Evolutionary conservation across 1,284 basidiomycete genomes (phyloP), one percentile per base, ranked within the genome.

Genomic region (Ceratobasidium sp.): DNA sequence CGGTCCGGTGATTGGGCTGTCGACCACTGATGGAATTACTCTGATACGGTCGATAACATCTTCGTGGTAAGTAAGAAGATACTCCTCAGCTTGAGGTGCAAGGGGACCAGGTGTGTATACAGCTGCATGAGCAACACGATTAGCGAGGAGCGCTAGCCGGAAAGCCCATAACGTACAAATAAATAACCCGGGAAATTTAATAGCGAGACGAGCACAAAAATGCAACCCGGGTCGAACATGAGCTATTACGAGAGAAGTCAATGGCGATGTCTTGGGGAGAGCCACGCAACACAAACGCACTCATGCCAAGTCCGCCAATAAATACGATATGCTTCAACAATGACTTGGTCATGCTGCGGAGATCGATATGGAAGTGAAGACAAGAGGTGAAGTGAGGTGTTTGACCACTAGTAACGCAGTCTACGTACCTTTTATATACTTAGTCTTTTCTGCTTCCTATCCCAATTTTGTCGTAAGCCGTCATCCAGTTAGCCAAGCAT

Each of bases 321-420:
- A 70, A 70, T 4, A 70, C 53, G 28, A 70, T 20, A 40, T 58
- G 68, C n/a, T 58, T 70, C 49, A 70, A 33, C 39, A 53, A 44
- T 10, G n/a, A 15, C 23, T 12, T 20, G 26, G 53, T 49, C 58
- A 61, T 72, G 2, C 4, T 4, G 33, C 4, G 33, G 33, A 33
- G 33, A 33, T 33, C 4, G 33, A 33, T 33, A 33, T 33, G 33
- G 33, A 4, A 33, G 4, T 4, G 33, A 33, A 33, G 4, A 33
- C 33, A 4, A 33, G 33, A 33, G 33, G 33, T 33, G 33, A 33
- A 4, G 33, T 4, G 33, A 4, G 4, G 33, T 33, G 1, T 33
- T 33, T 33, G 33, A 33, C 33, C 2, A 33, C 33, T 33, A 33
- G 33, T 33, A 33, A 4, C 33, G 1, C 33, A 33, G 1, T 33